Evolutionary conservation across 164 flowering plant genomes (phyloP), one percentile per base, ranked within the genome.

Genomic region (Nymphaea colorata): DNA sequence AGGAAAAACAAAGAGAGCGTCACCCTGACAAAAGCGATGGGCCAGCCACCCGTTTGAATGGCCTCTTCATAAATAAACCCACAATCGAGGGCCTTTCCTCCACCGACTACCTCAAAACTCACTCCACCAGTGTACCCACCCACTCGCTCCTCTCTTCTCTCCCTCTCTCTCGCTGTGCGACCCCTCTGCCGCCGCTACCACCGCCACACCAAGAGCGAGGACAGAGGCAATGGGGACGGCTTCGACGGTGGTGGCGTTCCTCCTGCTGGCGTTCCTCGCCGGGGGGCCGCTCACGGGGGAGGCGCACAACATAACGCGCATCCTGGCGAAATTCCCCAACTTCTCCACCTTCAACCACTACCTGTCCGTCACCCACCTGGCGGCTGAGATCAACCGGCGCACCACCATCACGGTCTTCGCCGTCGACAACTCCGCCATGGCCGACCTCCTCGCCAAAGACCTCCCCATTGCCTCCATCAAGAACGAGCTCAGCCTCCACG

Each of bases 281-380:
- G 36, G 36, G 36, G 36, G 36, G 36, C n/a, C 66, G 61, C 11
- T 71, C 73, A 42, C 80, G 69, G 16, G 84, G 64, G 42, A 74
- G 3, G 95, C 88, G 14, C 93, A 87, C 87, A 90, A 90, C 76
- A 86, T 93, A 77, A 93, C 98, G 7, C 70, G 70, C 41, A 89
- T 90, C 64, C 86, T 93, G 7, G 91, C 88, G 43, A 76, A 79
- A 63, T 82, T 84, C 80, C 96, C 92, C 0, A 82, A 82, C 5
- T 82, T 87, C 80, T 87, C 92, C 12, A 84, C 86, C 66, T 89
- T 90, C 89, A 90, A 87, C 82, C 92, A 87, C 77, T 90, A 90
- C 88, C 73, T 84, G 16, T 68, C 86, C 69, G 8, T 69, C 60
- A 91, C 97, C 43, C 94, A 86, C 74, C 87, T 91, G 45, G 91